Evolutionary conservation across 2,329 filamentous ascomycete genomes (phyloP).

Genomic region (Aspergillus carbonarius): DNA sequence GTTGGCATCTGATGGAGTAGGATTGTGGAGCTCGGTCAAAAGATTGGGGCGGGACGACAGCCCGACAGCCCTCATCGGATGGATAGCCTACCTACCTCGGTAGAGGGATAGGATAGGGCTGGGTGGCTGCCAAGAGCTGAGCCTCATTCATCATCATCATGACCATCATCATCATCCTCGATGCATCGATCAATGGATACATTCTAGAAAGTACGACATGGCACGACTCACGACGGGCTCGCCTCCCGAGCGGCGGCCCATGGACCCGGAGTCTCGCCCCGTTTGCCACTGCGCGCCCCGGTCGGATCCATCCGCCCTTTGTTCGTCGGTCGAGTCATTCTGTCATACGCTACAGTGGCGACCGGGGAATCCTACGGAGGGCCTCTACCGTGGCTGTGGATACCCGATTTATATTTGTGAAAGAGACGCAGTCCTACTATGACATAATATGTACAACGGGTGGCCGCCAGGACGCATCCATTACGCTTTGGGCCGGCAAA

Average conservation of each 20-base stretch:
- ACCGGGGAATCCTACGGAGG: not conserved
- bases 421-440: conserved; percentile 2
- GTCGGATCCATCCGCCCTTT: not conserved
- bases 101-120: too few species aligned
- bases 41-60: not conserved
- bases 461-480: not conserved
- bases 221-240: not conserved
- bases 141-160: not conserved
- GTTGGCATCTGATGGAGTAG: not conserved
- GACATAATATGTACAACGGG: conserved; percentile 12
- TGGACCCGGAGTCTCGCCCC: too few species aligned
- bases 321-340: not conserved
- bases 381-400: not conserved
- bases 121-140: not conserved
- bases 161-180: not conserved
- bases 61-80: too few species aligned
- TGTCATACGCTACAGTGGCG: not conserved
- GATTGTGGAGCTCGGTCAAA: not conserved
- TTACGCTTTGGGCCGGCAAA: conserved; percentile 50
- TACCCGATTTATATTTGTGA: not conserved
- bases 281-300: too few species aligned
- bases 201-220: not conserved
- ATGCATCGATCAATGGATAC: not conserved
- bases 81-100: too few species aligned
- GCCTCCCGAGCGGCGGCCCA: not conserved